These are phyloP conservation scores for Candida odintsovae DNA, from an alignment of 805 yeast species.

Conservation along the genomic window DNA sequence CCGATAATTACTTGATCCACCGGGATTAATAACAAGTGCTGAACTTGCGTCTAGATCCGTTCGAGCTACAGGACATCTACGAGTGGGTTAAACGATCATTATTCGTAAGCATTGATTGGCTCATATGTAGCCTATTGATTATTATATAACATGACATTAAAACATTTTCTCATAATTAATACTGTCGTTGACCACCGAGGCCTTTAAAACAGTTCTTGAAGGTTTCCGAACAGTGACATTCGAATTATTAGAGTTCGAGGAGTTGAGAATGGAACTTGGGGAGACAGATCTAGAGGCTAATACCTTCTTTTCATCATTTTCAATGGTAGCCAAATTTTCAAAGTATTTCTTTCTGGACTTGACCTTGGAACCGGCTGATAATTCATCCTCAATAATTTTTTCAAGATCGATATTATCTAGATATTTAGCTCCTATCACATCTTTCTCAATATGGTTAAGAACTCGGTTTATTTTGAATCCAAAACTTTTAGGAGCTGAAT, in stretches of 20 bases:
- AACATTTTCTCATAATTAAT: conserved; percentile 18
- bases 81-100: neutral
- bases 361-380: conserved; percentile 4
- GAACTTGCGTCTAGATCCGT: too few relatives aligned
- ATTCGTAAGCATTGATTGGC: neutral
- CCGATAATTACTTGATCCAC: too few relatives aligned
- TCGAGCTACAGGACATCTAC: too few relatives aligned
- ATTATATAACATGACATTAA: neutral
- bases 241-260: neutral
- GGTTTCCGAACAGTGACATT: conserved; percentile 9
- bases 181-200: conserved; percentile 16
- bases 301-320: neutral
- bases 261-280: neutral
- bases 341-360: conserved; percentile 14
- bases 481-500: neutral
- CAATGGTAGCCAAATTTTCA: conserved; percentile 8
- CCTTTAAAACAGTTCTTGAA: conserved; percentile 17
- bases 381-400: neutral
- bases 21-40: too few relatives aligned
- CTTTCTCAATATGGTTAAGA: conserved; percentile 9
- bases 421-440: neutral
- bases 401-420: conserved; percentile 1
- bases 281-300: neutral
- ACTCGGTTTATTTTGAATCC: neutral
- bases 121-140: too few relatives aligned